These are phyloP conservation scores for Blastocladiella britannica DNA, from an alignment of 192 early-diverging fungal species.

Conservation along the genomic window DNA sequence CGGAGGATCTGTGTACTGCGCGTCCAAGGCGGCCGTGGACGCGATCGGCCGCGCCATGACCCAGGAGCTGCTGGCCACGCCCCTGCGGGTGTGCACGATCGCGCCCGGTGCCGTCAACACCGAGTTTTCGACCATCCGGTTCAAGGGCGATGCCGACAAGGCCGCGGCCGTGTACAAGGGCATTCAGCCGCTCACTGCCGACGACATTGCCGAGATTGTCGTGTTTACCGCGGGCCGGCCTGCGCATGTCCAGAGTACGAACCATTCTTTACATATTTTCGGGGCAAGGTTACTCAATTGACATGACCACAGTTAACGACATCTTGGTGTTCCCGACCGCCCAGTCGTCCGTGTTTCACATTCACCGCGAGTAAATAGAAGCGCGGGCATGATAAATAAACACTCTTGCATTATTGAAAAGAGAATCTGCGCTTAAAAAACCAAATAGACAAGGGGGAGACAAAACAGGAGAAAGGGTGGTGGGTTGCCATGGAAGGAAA, in stretches of 20 bases:
- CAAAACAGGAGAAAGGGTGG: too few relatives aligned
- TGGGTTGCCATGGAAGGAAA: too few relatives aligned
- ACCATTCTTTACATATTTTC: too few relatives aligned
- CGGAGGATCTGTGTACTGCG: slow-evolving; percentile 61
- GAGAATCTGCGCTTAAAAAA: too few relatives aligned
- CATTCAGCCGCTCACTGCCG: slow-evolving; percentile 36
- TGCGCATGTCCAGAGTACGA: neutral
- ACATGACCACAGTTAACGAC: neutral
- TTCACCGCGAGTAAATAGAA: neutral
- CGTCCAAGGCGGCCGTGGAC: slow-evolving; percentile 58
- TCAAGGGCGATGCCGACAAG: slow-evolving; percentile 35
- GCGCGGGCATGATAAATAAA: too few relatives aligned
- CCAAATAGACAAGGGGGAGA: too few relatives aligned
- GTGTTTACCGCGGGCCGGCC: slow-evolving; percentile 58
- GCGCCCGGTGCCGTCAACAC: slow-evolving; percentile 75
- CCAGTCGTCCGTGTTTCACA: neutral
- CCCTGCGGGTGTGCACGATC: slow-evolving; percentile 53
- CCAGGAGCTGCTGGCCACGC: slow-evolving; percentile 50
- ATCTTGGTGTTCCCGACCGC: neutral
- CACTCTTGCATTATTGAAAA: too few relatives aligned
- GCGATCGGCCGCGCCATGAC: slow-evolving; percentile 56
- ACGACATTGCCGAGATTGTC: slow-evolving; percentile 55
- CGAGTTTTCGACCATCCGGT: slow-evolving; percentile 70
- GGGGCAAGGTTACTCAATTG: too few relatives aligned
- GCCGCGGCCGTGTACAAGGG: slow-evolving; percentile 62